Percentiles rank a stretch among this genome's conserved stretches.
These are phyloP conservation scores for Pythium apleroticum DNA, from an alignment of 352 stramenopile species.

Conservation along the genomic window DNA sequence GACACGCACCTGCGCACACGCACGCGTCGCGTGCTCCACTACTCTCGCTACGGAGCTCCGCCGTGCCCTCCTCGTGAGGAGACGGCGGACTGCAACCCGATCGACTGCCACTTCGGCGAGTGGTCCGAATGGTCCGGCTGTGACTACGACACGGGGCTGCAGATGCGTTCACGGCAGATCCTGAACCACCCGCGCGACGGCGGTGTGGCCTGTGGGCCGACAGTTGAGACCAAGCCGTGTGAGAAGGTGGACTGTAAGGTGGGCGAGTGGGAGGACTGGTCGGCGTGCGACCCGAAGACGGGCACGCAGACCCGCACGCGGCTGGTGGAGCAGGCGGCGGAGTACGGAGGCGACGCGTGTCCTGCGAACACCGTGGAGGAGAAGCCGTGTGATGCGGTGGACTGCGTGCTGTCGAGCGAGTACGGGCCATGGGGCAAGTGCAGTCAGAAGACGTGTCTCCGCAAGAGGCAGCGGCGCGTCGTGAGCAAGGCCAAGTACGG, in stretches of 20 bases:
- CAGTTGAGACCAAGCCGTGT: conserved; percentile 13
- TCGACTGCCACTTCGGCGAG: conserved; percentile 19
- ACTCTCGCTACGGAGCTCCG: conserved; percentile 16
- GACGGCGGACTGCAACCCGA: conserved; percentile 6
- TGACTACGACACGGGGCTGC: conserved; percentile 1
- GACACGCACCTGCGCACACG: not conserved
- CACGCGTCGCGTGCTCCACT: conserved; percentile 9
- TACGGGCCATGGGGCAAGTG: conserved; percentile 4
- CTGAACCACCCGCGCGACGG: conserved; percentile 9
- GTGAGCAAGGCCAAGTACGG: conserved; percentile 6
- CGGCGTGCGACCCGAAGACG: conserved; percentile 9
- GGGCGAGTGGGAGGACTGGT: conserved; percentile 18
- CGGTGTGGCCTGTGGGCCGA: conserved; percentile 11
- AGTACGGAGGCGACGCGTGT: conserved; percentile 15
- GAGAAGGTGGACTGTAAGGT: conserved; percentile 16
- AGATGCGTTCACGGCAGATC: conserved; percentile 12
- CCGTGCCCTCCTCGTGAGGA: conserved; percentile 6
- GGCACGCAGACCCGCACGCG: conserved; percentile 12
- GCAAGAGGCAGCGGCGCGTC: conserved; percentile 2
- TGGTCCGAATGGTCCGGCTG: conserved; percentile 21
- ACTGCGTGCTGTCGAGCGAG: conserved; percentile 5
- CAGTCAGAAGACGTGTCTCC: conserved; percentile 10
- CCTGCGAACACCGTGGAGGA: not conserved
- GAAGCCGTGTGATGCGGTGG: not conserved
- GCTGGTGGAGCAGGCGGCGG: conserved; percentile 22